These are phyloP conservation scores for Solanum raphanifolium DNA, from an alignment of 257 asterid species.

Conservation along the genomic window DNA sequence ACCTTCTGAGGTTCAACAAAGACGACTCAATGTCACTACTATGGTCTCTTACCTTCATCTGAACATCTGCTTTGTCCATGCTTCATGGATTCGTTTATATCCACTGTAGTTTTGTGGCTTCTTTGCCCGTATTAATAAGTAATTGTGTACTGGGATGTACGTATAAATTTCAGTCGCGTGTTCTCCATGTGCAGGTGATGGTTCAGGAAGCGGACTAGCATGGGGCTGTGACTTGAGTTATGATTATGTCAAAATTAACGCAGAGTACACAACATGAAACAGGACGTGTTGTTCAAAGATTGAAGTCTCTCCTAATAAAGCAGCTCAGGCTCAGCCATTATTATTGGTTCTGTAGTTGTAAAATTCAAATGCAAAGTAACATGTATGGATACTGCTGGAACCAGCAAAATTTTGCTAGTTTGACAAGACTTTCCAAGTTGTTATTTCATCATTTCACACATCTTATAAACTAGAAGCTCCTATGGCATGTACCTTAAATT, in stretches of 20 bases:
- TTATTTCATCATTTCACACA: neutral
- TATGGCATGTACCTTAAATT: neutral
- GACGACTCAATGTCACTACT: neutral
- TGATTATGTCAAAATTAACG: conserved; percentile 87
- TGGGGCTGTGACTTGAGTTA: conserved; percentile 98
- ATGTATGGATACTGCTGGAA: neutral
- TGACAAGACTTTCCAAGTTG: neutral
- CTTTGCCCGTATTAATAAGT: neutral
- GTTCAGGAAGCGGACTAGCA: conserved; percentile 68
- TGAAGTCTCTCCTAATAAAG: neutral
- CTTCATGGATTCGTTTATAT: neutral
- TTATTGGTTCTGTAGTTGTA: neutral
- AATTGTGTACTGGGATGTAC: neutral
- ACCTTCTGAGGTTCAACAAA: neutral
- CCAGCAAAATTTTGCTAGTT: neutral
- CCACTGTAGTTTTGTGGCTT: neutral
- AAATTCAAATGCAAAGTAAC: neutral
- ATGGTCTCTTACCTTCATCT: neutral
- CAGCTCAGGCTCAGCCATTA: neutral
- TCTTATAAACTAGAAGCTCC: neutral
- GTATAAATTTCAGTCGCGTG: neutral
- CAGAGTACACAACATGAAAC: conserved; percentile 58
- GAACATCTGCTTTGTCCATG: neutral
- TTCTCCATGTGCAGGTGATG: conserved; percentile 45
- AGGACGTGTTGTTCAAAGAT: neutral